phyloP scores from a whole-genome alignment of 148 eudicot genomes.

The Rhododendron griersonianum region DNA sequence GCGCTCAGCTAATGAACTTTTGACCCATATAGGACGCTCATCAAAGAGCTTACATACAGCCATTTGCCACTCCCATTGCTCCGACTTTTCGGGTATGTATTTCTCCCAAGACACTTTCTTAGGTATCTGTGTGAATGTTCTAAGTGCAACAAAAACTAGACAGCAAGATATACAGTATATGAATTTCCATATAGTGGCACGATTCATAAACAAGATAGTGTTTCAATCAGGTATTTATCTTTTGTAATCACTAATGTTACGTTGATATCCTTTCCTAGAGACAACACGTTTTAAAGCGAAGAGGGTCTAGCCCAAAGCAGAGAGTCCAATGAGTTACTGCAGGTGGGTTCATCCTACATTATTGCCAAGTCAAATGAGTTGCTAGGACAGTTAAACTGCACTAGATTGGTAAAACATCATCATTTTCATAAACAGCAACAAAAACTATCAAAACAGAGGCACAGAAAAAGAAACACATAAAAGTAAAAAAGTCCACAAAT shows the following conservation, averaged over 20 bases:
- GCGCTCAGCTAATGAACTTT: slow-evolving; percentile 60
- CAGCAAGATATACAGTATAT: background rate
- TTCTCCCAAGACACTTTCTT: slow-evolving; percentile 75
- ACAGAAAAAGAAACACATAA: background rate
- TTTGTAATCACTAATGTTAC: background rate
- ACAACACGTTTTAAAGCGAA: background rate
- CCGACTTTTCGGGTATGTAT: slow-evolving; percentile 48
- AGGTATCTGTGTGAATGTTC: slow-evolving; percentile 73
- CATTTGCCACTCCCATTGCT: slow-evolving; percentile 71
- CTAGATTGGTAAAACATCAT: background rate
- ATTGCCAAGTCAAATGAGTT: background rate
- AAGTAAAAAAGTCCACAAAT: background rate
- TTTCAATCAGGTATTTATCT: background rate
- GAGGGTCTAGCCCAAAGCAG: background rate
- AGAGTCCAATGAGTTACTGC: background rate
- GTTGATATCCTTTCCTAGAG: background rate
- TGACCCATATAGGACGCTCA: slow-evolving; percentile 90
- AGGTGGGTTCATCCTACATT: background rate
- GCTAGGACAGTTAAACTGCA: background rate
- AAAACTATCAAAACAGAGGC: background rate
- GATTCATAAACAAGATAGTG: background rate
- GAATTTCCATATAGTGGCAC: background rate
- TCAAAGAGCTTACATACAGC: slow-evolving; percentile 79
- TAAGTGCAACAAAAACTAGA: slow-evolving; percentile 35
- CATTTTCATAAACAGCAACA: background rate